Percentiles rank a stretch among this genome's conserved stretches.
Evolutionary conservation across 2,329 filamentous ascomycete genomes (phyloP).

Genomic region (Colletotrichum limetticola): DNA sequence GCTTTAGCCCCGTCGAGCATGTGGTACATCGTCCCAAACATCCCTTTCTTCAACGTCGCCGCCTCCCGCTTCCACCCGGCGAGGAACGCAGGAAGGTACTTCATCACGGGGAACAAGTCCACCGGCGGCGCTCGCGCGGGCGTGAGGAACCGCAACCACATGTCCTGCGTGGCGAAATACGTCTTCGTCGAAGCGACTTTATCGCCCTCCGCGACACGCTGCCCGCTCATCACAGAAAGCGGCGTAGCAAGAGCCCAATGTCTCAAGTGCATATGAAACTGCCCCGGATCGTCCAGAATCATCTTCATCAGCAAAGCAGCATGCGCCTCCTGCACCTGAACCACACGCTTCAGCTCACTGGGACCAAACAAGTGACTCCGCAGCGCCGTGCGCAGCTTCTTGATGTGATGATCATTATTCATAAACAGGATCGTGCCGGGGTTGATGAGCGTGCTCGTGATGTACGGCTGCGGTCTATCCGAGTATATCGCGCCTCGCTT

Average conservation of each 20-base stretch:
- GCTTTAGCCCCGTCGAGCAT: conserved; percentile 49
- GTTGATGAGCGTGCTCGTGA: conserved; percentile 40
- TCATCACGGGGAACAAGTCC: conserved; percentile 42
- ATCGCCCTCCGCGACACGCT: conserved; percentile 28
- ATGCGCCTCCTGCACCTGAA: conserved; percentile 38
- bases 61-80: conserved; percentile 60
- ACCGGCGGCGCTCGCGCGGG: conserved; percentile 42
- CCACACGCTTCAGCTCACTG: conserved; percentile 33
- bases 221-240: conserved; percentile 39
- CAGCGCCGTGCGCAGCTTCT: conserved; percentile 22
- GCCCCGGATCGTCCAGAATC: conserved; percentile 35
- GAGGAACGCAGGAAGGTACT: conserved; percentile 54
- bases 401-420: conserved; percentile 21
- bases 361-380: conserved; percentile 38
- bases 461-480: conserved; percentile 45
- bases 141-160: conserved; percentile 39
- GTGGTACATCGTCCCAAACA: conserved; percentile 51
- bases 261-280: conserved; percentile 35
- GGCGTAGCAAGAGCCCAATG: conserved; percentile 41
- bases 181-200: conserved; percentile 28
- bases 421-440: conserved; percentile 27
- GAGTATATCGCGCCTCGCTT: conserved; percentile 50
- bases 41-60: conserved; percentile 47
- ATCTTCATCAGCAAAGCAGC: conserved; percentile 35
- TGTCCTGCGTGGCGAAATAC: conserved; percentile 39